Percentiles rank a stretch among this genome's conserved stretches.
These are phyloP conservation scores for Pezicula rhizophila DNA, from an alignment of 2,329 filamentous ascomycete species.

Conservation along the genomic window DNA sequence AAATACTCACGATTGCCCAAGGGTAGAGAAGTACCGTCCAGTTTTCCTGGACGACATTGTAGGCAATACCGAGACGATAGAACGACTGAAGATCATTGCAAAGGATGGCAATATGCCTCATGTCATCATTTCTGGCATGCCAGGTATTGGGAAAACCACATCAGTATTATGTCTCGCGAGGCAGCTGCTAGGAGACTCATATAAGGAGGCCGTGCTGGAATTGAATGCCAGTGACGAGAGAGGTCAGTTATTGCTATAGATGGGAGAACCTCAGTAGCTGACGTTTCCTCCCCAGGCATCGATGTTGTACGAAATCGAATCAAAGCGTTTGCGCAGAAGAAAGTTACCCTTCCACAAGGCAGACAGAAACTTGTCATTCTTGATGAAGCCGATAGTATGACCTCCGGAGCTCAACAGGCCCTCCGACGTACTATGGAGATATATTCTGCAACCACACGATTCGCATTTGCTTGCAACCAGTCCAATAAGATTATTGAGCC, in stretches of 20 bases:
- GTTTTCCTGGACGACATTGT: constrained; percentile 95
- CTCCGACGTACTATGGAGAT: constrained; percentile 97
- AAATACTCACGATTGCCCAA: constrained; percentile 32
- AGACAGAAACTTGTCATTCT: constrained; percentile 96
- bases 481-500: constrained; percentile 99
- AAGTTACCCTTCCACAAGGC: constrained; percentile 86
- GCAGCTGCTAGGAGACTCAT: constrained; percentile 83
- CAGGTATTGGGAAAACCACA: constrained; percentile 97
- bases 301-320: constrained; percentile 96
- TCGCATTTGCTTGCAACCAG: constrained; percentile 97
- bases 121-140: constrained; percentile 99
- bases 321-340: constrained; percentile 98
- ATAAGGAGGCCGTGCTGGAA: constrained; percentile 96
- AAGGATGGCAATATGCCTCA: constrained; percentile 99
- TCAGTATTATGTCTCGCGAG: constrained; percentile 89
- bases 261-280: background rate
- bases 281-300: constrained; percentile 54
- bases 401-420: constrained; percentile 90
- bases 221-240: constrained; percentile 95
- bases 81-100: constrained; percentile 94
- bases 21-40: constrained; percentile 98
- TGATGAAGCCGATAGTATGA: constrained; percentile 98
- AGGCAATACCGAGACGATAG: constrained; percentile 95
- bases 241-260: constrained; percentile 40
- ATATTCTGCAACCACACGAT: constrained; percentile 91